Evolutionary conservation across 805 yeast species (phyloP), one percentile per base, ranked within the genome.

Genomic region (Schwanniomyces polymorphus): DNA sequence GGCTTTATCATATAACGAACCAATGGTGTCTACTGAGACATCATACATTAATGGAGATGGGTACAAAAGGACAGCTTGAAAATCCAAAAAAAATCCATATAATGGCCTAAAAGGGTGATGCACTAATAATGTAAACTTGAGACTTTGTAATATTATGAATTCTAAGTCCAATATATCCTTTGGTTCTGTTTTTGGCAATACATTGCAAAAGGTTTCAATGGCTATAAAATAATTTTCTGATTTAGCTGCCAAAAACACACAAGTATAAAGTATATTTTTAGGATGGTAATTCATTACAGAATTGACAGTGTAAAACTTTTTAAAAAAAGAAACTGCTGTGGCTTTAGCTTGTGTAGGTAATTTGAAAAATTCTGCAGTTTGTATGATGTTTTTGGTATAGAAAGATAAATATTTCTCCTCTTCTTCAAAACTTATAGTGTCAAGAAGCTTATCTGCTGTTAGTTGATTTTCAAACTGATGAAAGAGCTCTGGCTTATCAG

Each of bases 21-120:
- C 92, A 49, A 90, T 67, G 42, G 81, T 77, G 40, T 79, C 79
- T 17, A 72, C 60, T 5, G 60, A 58, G 27, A 78, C 68, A 48
- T 81, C 82, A 14, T 79, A 75, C 76, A 54, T 66, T 54, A 47
- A 51, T n/a, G 72, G 68, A 8, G 56, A 64, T 1, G 82, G 57
- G 80, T 67, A 44, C 72, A 76, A 45, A 66, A 73, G 57, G 5
- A 68, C 70, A 27, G 68, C 76, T 63, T 94, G 99, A 53, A 91
- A 80, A 65, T 94, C 99, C 41, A 92, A 78, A 65, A 86, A 92
- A 63, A 92, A 91, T 18, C 99, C 99, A 64, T 91, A 94, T n/a
- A 94, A 67, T 0, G 98, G 90, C 51, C 86, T 76, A 65, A 81
- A 85, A 2, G 97, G 95, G 67, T 90, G 97, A 63, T 92, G 98